Evolutionary conservation across 257 asterid genomes (phyloP).

Genomic region (Penstemon davidsonii): DNA sequence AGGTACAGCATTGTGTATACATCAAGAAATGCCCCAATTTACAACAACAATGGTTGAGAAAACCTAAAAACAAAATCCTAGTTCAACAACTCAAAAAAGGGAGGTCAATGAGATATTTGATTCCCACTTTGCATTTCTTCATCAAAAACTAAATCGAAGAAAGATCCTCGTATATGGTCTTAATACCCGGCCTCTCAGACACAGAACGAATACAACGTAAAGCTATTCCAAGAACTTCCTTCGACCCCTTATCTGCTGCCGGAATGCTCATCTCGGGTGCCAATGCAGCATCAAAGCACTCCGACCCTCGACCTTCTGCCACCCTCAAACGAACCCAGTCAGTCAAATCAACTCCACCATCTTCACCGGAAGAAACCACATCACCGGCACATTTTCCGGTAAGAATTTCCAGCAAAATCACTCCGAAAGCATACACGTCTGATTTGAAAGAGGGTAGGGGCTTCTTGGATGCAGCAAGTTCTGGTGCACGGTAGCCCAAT

Average conservation of each 20-base stretch:
- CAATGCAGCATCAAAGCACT: conserved; percentile 72
- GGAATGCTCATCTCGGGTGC: conserved; percentile 54
- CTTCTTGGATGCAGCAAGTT: conserved; percentile 76
- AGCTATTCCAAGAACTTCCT: conserved; percentile 88
- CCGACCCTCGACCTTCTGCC: conserved; percentile 73
- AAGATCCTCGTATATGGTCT: conserved; percentile 88
- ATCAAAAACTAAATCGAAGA: conserved; percentile 65
- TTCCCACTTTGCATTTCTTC: conserved; percentile 49
- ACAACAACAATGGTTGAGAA: conserved; percentile 44
- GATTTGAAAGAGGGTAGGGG: conserved; percentile 93
- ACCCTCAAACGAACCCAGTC: conserved; percentile 95
- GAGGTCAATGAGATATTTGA: conserved; percentile 86
- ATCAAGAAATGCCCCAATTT: conserved; percentile 45
- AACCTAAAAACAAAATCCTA: conserved; percentile 29
- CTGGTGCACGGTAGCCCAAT: conserved; percentile 94
- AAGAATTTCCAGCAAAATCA: conserved; percentile 71
- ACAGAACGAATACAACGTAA: conserved; percentile 76
- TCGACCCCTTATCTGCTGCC: conserved; percentile 75
- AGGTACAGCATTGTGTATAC: conserved; percentile 26
- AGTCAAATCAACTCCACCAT: conserved; percentile 82
- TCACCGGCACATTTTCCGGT: conserved; percentile 98
- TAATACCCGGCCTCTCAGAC: conserved; percentile 92
- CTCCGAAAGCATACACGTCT: conserved; percentile 92
- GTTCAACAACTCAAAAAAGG: conserved; percentile 48
- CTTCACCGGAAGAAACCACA: conserved; percentile 74